Evolutionary conservation across 768 basidiomycete species (phyloP), one percentile per base, ranked within the genome.

Genomic region (Dioszegia hungarica): DNA sequence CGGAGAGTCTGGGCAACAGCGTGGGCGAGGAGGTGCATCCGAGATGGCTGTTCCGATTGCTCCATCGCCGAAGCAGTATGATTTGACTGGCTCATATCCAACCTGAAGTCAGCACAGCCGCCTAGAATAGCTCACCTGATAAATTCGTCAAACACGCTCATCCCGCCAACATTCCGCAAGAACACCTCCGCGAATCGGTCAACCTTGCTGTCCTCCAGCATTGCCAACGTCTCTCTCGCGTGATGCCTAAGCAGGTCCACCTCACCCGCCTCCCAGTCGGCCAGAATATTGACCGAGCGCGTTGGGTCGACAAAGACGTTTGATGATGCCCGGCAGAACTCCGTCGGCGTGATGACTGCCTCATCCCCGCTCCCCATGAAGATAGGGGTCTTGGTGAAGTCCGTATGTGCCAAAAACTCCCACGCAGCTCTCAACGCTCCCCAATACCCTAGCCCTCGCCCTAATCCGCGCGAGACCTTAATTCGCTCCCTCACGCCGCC

Each of bases 351-450:
- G 47, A 28, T 39, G 39, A 62, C 19, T 6, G 51, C 37, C 49
- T 44, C 52, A 10, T 50, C 47, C 20, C 15, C 36, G 17, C 41
- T 22, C 0, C 47, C 54, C 31, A 59, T 53, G 36, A 60, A 68
- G n/a, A 65, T 59, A 0, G 67, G 67, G 1, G 61, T 61, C 25
- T 57, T 47, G 25, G 43, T 76, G 49, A 88, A 88, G 53, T 90
- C 83, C 55, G 85, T 85, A 54, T 84, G 85, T 3, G 87, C 90
- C 22, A 97, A 72, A 67, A 92, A 86, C 71, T 92, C 89, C 63
- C 94, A 77, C 0, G 84, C 86, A 31, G 88, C 90, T 63, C 87
- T 83, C 74, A 97, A 87, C 27, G 94, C 79, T 70, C 93, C 91
- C 77, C 94, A 95, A 20, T 89, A 88, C 59, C 89, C 92, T 63